Percentiles rank a stretch among this genome's conserved stretches.
Evolutionary conservation across 192 early-diverging fungal genomes (phyloP).

Genomic region (Umbelopsis isabellina): DNA sequence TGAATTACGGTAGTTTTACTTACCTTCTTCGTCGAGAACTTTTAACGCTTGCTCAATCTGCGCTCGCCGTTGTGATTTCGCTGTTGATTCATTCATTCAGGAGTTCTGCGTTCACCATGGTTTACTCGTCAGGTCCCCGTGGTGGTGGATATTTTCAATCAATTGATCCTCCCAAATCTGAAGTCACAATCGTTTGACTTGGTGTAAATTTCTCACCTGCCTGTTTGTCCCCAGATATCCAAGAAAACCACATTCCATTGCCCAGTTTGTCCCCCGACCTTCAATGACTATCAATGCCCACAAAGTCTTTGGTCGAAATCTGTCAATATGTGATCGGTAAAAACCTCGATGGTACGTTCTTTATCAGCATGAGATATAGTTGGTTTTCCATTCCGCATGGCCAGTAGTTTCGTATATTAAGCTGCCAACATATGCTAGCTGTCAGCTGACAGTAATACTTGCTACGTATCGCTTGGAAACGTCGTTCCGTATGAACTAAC

Average conservation of each 20-base stretch:
- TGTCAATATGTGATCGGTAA: conserved; percentile 17
- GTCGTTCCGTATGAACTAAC: too few species aligned
- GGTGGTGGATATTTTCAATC: too few species aligned
- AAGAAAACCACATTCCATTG: neutral
- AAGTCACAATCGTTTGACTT: too few species aligned
- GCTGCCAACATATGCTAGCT: neutral
- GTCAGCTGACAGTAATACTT: too few species aligned
- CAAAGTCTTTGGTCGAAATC: conserved; percentile 21
- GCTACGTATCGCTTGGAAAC: too few species aligned
- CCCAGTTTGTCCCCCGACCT: conserved; percentile 13
- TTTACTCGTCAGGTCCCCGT: too few species aligned
- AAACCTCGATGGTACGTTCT: conserved; percentile 4
- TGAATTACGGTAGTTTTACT: neutral
- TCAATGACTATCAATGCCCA: conserved; percentile 24
- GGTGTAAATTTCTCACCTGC: too few species aligned
- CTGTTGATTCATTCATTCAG: neutral
- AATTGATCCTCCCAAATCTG: too few species aligned
- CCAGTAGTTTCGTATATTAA: neutral
- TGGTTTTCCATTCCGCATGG: neutral
- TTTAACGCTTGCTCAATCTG: conserved; percentile 14
- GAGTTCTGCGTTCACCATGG: too few species aligned
- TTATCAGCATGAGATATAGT: neutral
- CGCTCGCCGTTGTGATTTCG: neutral
- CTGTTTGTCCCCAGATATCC: too few species aligned
- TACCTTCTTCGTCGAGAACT: conserved; percentile 17